Conservation (phyloP, 2,329 filamentous ascomycete species). For the Parasarocladium wereldwijsianum region DNA sequence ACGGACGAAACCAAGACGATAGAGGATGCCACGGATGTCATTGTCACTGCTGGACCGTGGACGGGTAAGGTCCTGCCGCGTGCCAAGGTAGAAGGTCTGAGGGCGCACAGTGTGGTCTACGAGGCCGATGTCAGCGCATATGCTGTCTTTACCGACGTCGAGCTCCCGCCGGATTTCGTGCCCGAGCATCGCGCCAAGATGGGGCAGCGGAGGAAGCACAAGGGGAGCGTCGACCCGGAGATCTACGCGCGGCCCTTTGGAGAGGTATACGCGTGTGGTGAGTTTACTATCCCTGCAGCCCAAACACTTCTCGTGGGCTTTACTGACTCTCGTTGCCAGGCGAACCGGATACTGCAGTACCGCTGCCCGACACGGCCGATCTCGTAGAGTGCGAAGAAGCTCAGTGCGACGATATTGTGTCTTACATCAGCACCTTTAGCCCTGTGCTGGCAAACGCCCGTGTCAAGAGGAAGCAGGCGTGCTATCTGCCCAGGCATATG, state of each 20-base stretch:
- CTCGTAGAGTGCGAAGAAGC: constrained; percentile 60
- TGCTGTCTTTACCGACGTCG: constrained; percentile 77
- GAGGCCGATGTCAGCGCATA: constrained; percentile 53
- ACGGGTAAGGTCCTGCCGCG: constrained; percentile 42
- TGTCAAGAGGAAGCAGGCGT: constrained; percentile 68
- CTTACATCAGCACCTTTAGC: constrained; percentile 56
- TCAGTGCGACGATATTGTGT: constrained; percentile 72
- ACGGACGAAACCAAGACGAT: constrained; percentile 21
- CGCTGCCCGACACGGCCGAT: constrained; percentile 62
- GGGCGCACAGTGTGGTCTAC: constrained; percentile 53
- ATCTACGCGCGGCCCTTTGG: constrained; percentile 83
- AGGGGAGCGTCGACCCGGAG: constrained; percentile 64
- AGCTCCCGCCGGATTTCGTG: constrained; percentile 50
- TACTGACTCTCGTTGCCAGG: constrained; percentile 19
- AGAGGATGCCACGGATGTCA: constrained; percentile 33
- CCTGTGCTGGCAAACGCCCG: constrained; percentile 52
- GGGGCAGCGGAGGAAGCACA: constrained; percentile 37
- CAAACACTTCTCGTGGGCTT: background rate
- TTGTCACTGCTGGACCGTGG: constrained; percentile 48
- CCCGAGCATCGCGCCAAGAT: constrained; percentile 30
- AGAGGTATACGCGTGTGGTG: constrained; percentile 86
- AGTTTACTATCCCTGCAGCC: constrained; percentile 8
- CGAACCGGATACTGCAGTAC: constrained; percentile 63
- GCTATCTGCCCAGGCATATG: constrained; percentile 74
- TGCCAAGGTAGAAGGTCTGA: constrained; percentile 40